Percentiles rank a stretch among this genome's conserved stretches.
Evolutionary conservation across 306 rosid species (phyloP).

Genomic region (Acacia melanoxylon): DNA sequence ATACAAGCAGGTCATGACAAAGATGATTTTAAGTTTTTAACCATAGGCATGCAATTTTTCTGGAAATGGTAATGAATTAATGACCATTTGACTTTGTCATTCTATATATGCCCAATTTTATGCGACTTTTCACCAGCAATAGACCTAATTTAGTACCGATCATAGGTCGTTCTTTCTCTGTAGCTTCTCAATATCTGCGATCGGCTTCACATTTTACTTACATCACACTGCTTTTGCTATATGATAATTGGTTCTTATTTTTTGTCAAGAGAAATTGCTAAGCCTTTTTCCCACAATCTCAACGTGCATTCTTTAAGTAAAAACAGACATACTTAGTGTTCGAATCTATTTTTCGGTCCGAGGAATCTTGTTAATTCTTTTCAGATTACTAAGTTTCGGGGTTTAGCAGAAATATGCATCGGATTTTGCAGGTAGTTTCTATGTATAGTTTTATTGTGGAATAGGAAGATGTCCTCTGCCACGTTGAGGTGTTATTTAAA

Average conservation of each 20-base stretch:
- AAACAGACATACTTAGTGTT: too few relatives aligned
- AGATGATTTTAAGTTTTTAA: too few relatives aligned
- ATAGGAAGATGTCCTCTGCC: neutral
- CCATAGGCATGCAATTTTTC: too few relatives aligned
- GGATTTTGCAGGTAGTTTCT: neutral
- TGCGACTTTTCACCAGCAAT: neutral
- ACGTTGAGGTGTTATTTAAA: neutral
- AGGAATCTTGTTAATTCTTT: neutral
- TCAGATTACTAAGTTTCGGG: neutral
- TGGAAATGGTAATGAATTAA: neutral
- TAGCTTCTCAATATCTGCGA: neutral
- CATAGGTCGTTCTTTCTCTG: neutral
- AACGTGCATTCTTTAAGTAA: too few relatives aligned
- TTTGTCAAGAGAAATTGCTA: too few relatives aligned
- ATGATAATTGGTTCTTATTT: neutral
- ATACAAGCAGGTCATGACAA: too few relatives aligned
- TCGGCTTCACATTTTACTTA: neutral
- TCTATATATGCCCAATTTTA: too few relatives aligned
- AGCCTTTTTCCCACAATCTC: too few relatives aligned
- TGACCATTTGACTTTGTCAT: neutral
- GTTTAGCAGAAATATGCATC: neutral
- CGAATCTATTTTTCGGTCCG: neutral
- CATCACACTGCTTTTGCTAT: neutral
- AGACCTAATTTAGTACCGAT: neutral
- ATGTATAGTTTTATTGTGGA: neutral